These are phyloP conservation scores for rapeseed (Brassica napus) DNA, from an alignment of 345 rosid genomes.

Conservation along the genomic window Da-Ae NC_063445.1:27081001-27081500, in stretches of 20 bases:
- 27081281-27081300: background rate
- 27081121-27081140: constrained; percentile 18
- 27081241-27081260: background rate
- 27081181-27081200: background rate
- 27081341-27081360: background rate
- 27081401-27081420: background rate
- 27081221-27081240: background rate
- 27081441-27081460: too few relatives aligned
- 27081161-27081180: background rate
- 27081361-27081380: background rate
- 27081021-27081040: constrained; percentile 38
- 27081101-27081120: constrained; percentile 30
- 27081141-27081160: background rate
- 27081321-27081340: background rate
- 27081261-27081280: background rate
- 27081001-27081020: constrained; percentile 38
- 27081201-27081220: background rate
- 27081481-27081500: too few relatives aligned
- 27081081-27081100: background rate
- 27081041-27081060: constrained; percentile 35
- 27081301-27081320: background rate
- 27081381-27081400: background rate
- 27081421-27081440: background rate
- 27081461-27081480: too few relatives aligned
- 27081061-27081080: constrained; percentile 11